Evolutionary conservation across 495 filamentous ascomycete genomes (phyloP).

Genomic region (Talaromyces ruber): DNA sequence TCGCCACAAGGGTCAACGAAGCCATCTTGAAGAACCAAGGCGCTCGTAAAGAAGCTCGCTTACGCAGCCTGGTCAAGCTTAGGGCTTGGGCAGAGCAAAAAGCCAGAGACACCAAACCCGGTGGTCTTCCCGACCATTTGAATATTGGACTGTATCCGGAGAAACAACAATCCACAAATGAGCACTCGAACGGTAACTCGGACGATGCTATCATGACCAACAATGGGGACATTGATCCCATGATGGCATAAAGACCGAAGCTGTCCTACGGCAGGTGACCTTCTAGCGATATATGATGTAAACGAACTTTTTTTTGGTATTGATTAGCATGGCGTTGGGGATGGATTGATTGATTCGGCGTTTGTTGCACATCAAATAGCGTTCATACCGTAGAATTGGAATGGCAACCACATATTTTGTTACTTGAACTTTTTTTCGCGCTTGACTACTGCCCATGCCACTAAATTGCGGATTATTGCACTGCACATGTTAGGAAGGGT

Average conservation of each 20-base stretch:
- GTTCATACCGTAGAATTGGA: not conserved
- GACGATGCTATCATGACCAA: slow-evolving; percentile 37
- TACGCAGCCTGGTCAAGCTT: slow-evolving; percentile 69
- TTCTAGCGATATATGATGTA: not conserved
- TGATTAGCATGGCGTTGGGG: slow-evolving; percentile 8
- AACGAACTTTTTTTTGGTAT: not conserved
- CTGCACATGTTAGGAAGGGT: too few species aligned
- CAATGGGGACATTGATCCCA: slow-evolving; percentile 46
- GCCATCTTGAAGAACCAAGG: slow-evolving; percentile 69
- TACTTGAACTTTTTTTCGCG: not conserved
- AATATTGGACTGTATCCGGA: slow-evolving; percentile 56
- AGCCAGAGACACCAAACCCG: slow-evolving; percentile 61
- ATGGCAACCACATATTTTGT: not conserved
- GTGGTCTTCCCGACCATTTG: slow-evolving; percentile 63
- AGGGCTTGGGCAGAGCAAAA: slow-evolving; percentile 80
- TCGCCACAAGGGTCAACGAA: slow-evolving; percentile 78
- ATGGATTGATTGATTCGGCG: not conserved
- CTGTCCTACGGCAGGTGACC: not conserved
- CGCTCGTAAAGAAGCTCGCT: slow-evolving; percentile 66
- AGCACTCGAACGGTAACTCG: slow-evolving; percentile 20
- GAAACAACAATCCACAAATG: slow-evolving; percentile 20
- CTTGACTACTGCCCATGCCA: not conserved
- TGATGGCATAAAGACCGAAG: slow-evolving; percentile 47
- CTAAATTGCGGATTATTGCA: too few species aligned
- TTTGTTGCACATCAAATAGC: not conserved